A percentile compares a stretch with the other conserved stretches of the same genome.
phyloP scores from a whole-genome alignment of 75 land plant genomes.

The Gnetum montanum region DNA sequence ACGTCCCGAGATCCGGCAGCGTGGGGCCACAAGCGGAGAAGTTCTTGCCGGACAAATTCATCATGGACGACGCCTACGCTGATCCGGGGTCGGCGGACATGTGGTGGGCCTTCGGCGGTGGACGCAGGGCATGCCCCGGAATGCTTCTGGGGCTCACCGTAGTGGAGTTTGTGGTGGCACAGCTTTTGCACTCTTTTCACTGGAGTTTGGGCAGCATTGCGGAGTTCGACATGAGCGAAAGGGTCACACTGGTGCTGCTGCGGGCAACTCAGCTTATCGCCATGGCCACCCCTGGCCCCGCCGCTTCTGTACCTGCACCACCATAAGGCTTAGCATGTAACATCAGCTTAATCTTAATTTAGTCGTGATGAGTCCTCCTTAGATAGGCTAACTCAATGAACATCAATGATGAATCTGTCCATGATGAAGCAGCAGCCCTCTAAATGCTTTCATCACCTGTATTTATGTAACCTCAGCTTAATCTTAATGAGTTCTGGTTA shows the following conservation, averaged over 20 bases:
- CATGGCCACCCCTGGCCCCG: not conserved
- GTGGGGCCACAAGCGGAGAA: not conserved
- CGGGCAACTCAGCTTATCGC: not conserved
- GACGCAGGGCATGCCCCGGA: slow-evolving; percentile 1
- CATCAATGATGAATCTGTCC: too few species aligned
- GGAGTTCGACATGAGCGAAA: too few species aligned
- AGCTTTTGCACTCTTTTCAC: slow-evolving; percentile 5
- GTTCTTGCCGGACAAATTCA: slow-evolving; percentile 3
- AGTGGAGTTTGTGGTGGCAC: not conserved
- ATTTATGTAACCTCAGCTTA: too few species aligned
- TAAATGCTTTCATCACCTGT: too few species aligned
- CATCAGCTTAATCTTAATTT: too few species aligned
- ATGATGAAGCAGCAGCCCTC: too few species aligned
- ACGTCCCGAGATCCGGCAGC: not conserved
- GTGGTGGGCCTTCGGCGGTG: slow-evolving; percentile 6
- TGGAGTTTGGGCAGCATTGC: slow-evolving; percentile 3
- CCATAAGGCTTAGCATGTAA: too few species aligned
- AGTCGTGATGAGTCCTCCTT: too few species aligned
- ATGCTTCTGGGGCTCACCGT: not conserved
- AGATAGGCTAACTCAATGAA: too few species aligned
- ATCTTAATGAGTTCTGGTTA: too few species aligned
- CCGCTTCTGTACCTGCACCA: too few species aligned
- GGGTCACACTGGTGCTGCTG: too few species aligned
- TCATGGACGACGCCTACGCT: not conserved
- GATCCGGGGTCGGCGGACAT: not conserved